These are phyloP conservation scores for Eutrema heterophyllum DNA, from an alignment of 345 rosid genomes.

Conservation along the genomic window DNA sequence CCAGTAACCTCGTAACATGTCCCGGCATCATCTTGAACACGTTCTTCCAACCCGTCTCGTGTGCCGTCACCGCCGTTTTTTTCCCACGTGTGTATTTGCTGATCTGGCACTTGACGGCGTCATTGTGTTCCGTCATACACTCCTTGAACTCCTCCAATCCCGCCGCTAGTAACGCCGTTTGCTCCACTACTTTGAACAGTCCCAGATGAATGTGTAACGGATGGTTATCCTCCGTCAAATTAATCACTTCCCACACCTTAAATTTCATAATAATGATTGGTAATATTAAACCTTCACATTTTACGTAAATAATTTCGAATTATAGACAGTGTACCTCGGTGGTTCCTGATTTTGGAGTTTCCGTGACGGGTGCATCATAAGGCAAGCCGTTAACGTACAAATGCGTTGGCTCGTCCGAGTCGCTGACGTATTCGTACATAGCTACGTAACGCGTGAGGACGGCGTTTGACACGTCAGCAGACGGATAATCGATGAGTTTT, in stretches of 20 bases:
- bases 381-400: slow-evolving; percentile 68
- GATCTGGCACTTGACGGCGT: slow-evolving; percentile 59
- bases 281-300: slow-evolving; percentile 12
- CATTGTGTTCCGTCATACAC: slow-evolving; percentile 61
- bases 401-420: slow-evolving; percentile 66
- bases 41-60: slow-evolving; percentile 95
- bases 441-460: slow-evolving; percentile 56
- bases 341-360: slow-evolving; percentile 64
- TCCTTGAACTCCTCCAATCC: slow-evolving; percentile 45
- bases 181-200: slow-evolving; percentile 61
- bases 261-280: background rate
- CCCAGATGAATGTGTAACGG: slow-evolving; percentile 90
- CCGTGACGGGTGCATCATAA: slow-evolving; percentile 59
- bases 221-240: slow-evolving; percentile 85
- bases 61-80: slow-evolving; percentile 39
- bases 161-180: slow-evolving; percentile 42
- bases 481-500: slow-evolving; percentile 44
- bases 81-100: slow-evolving; percentile 52
- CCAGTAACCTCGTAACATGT: slow-evolving; percentile 51
- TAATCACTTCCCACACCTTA: slow-evolving; percentile 85
- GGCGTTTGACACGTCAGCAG: slow-evolving; percentile 39
- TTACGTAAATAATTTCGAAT: background rate
- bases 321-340: slow-evolving; percentile 39
- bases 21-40: slow-evolving; percentile 86
- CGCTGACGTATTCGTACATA: slow-evolving; percentile 72